These are phyloP conservation scores for Ocimum tenuiflorum DNA, from an alignment of 257 asterid genomes.

Conservation along the genomic window DNA sequence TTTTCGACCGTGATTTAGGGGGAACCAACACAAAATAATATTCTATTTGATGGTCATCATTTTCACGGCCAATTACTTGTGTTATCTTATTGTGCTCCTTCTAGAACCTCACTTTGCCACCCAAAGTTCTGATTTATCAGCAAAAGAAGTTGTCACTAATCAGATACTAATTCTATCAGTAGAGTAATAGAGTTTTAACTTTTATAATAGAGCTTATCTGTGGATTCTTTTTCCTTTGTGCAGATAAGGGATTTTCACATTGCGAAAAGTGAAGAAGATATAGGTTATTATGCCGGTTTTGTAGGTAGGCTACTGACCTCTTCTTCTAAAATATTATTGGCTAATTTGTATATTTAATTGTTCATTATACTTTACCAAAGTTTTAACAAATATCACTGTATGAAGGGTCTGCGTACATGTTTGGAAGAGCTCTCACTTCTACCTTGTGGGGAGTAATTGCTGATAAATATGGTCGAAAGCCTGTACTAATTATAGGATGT, in stretches of 20 bases:
- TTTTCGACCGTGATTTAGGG: no score
- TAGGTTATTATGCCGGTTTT: constrained; percentile 69
- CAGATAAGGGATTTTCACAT: constrained; percentile 66
- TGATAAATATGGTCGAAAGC: constrained; percentile 72
- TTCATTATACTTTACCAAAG: not conserved
- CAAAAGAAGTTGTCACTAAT: no score
- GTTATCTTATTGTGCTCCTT: no score
- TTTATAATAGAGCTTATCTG: not conserved
- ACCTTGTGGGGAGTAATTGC: constrained; percentile 58
- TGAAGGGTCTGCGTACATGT: constrained; percentile 62
- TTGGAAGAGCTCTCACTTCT: constrained; percentile 74
- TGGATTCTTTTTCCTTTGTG: not conserved
- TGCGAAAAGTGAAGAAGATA: constrained; percentile 69
- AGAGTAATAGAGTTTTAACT: no score
- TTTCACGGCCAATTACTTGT: no score
- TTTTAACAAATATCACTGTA: not conserved
- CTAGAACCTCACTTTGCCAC: no score
- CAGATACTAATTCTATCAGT: no score
- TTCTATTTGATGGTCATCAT: no score
- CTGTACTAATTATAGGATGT: constrained; percentile 56
- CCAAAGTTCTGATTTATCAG: no score
- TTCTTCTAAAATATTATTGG: not conserved
- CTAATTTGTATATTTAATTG: not conserved
- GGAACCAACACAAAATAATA: no score
- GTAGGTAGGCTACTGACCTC: constrained; percentile 35